Base-by-base conservation (phyloP, 106 monocot species). In the Dioscorea zingiberensis region DNA sequence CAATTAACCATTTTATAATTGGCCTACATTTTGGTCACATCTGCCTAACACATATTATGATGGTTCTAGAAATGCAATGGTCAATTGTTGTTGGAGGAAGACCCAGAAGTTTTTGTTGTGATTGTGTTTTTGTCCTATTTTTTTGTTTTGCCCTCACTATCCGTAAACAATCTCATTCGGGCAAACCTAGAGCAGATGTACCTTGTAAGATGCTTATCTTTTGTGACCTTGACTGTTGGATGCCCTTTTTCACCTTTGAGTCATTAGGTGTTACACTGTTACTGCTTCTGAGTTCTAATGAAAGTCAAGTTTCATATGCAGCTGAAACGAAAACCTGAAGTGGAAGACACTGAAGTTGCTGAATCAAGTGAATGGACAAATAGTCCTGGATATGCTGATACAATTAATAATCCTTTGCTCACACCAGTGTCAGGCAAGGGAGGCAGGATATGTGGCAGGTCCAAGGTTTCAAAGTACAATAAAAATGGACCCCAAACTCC, bases 371-470 rank as follows among this genome's bases (percentile, higher is more conserved):
- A 91, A 19, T 85, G 79, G 77, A 62, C 77, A 45, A 77, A 48
- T 15, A 85, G 78, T 48, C 76, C 82, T 57, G 83, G 78, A 32
- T 87, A 69, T 78, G 59, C 80, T 69, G 80, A 80, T 69, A 77
- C 58, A 54, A 80, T 58, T 55, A 70, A 29, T 63, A 83, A 85
- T 60, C 67, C 91, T 21, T 47, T 78, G 27, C 77, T 69, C n/a
- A 95, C 87, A 38, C 91, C 91, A 0, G 54, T 80, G 13, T 86
- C 89, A 74, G 83, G 69, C 24, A 95, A 85, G 76, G 78, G 70
- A 53, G 73, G 69, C 16, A 85, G 77, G 44, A 48, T 67, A 21
- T 64, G 59, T 77, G 71, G 59, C 38, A 71, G 62, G 64, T 63
- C 75, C 19, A 83, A 88, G 69, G 58, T 69, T 63, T 4, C 67